These are phyloP conservation scores for Orbilia ellipsospora DNA, from an alignment of 2,329 filamentous ascomycete genomes.

Conservation along the genomic window DNA sequence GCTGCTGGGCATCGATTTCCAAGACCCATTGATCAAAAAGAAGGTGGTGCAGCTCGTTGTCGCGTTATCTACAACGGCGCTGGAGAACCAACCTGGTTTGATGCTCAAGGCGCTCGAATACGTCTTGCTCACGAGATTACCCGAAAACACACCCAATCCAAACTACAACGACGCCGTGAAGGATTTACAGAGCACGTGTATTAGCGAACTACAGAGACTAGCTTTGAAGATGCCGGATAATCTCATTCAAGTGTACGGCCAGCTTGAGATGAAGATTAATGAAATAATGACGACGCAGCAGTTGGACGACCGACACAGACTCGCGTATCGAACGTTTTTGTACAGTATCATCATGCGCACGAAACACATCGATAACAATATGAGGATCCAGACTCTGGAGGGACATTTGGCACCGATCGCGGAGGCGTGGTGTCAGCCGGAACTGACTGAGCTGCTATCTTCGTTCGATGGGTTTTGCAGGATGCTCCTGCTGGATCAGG, in stretches of 20 bases:
- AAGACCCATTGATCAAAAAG: conserved; percentile 86
- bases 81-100: conserved; percentile 80
- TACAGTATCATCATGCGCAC: conserved; percentile 94
- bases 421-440: conserved; percentile 78
- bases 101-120: conserved; percentile 92
- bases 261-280: conserved; percentile 83
- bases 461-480: conserved; percentile 83
- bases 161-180: conserved; percentile 89
- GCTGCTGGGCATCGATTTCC: conserved; percentile 76
- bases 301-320: conserved; percentile 82
- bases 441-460: conserved; percentile 75
- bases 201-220: conserved; percentile 86
- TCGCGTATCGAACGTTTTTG: conserved; percentile 88
- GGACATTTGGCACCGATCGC: conserved; percentile 85
- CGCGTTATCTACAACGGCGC: conserved; percentile 82
- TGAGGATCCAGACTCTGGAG: conserved; percentile 77
- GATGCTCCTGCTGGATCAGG: conserved; percentile 80
- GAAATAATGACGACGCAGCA: conserved; percentile 79
- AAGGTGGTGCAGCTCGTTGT: conserved; percentile 83
- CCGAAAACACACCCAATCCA: conserved; percentile 75
- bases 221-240: conserved; percentile 92
- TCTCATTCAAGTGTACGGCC: conserved; percentile 85
- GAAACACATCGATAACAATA: conserved; percentile 75
- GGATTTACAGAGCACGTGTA: conserved; percentile 84
- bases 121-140: conserved; percentile 78